A percentile compares a stretch with the other conserved stretches of the same genome.
phyloP scores from a whole-genome alignment of 176 grass and related monocot genomes.

The Bonia amplexicaulis region DNA sequence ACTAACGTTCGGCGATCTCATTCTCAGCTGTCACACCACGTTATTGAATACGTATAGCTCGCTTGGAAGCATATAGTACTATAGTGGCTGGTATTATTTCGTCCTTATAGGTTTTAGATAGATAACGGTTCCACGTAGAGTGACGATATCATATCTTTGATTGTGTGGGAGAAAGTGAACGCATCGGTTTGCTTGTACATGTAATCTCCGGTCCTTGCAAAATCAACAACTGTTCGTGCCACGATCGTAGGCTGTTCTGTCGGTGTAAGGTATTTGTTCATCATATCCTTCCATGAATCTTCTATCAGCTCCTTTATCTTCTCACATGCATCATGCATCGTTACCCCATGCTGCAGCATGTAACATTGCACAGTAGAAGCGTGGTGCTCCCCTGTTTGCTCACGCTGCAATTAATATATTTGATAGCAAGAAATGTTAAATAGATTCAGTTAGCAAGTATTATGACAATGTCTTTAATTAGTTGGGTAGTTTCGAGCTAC shows the following conservation, averaged over 20 bases:
- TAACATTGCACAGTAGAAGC: constrained; percentile 33
- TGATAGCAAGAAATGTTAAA: neutral
- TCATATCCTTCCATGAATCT: constrained; percentile 34
- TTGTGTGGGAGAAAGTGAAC: constrained; percentile 4
- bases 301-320: constrained; percentile 15
- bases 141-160: constrained; percentile 1
- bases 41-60: too few relatives aligned
- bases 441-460: too few relatives aligned
- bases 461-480: too few relatives aligned
- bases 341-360: constrained; percentile 24
- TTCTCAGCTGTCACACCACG: too few relatives aligned
- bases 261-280: neutral
- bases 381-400: constrained; percentile 13
- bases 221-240: neutral
- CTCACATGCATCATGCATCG: neutral
- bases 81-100: too few relatives aligned
- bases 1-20: too few relatives aligned
- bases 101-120: too few relatives aligned
- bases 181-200: constrained; percentile 22
- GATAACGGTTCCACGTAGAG: neutral
- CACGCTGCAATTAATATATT: constrained; percentile 1
- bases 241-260: neutral
- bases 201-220: constrained; percentile 5
- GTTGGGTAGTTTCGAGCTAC: too few relatives aligned
- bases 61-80: too few relatives aligned